Conservation (phyloP, 768 basidiomycete genomes). For the Agrocybe praecox region DNA sequence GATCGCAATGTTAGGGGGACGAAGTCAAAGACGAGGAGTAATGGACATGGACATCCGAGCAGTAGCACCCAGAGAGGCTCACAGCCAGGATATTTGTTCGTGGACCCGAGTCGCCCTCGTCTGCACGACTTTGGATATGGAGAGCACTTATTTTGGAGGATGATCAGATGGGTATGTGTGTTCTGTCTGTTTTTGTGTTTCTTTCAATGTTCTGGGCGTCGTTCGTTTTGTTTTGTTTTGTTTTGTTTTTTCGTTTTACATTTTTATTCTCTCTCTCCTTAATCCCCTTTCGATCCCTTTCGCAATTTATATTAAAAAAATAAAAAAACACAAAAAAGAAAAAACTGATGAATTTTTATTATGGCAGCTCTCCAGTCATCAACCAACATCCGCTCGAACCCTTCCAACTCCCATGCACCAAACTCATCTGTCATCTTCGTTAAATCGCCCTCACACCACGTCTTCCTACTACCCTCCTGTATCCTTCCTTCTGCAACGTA, state of each 20-base stretch:
- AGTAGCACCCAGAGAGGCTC: background rate
- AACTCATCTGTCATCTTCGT: too few relatives aligned
- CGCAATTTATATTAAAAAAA: background rate
- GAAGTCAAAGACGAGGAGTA: constrained; percentile 13
- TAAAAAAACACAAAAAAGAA: too few relatives aligned
- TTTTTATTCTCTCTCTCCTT: background rate
- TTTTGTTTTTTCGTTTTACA: too few relatives aligned
- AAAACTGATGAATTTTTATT: background rate
- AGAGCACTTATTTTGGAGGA: constrained; percentile 18
- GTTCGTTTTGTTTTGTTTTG: background rate
- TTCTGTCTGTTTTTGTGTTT: background rate
- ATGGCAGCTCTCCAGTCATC: background rate
- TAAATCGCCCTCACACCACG: constrained; percentile 24
- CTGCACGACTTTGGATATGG: background rate
- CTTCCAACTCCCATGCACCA: too few relatives aligned
- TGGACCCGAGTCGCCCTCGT: too few relatives aligned
- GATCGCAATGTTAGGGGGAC: constrained; percentile 14
- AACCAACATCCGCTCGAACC: too few relatives aligned
- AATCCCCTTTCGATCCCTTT: background rate
- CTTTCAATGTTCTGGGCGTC: background rate
- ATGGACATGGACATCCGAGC: background rate
- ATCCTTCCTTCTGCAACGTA: constrained; percentile 40
- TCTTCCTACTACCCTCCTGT: constrained; percentile 36
- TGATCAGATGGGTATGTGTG: constrained; percentile 3
- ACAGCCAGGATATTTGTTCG: too few relatives aligned